Evolutionary conservation across 2,329 filamentous ascomycete genomes (phyloP).

Genomic region (Alternaria triticimaculans): DNA sequence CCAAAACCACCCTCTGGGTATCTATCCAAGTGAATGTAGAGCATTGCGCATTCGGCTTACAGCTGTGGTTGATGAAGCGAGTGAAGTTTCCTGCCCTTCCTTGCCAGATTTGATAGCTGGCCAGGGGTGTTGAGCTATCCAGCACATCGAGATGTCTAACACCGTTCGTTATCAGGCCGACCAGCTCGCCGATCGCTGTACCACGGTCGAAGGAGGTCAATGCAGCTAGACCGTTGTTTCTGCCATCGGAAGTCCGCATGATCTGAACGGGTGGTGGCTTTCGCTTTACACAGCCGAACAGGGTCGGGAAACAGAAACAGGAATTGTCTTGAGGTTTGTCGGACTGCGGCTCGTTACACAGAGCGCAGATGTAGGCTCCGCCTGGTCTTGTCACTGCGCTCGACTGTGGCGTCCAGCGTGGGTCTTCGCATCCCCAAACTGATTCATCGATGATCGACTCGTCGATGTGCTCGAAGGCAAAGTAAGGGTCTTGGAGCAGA

Average conservation of each 20-base stretch:
- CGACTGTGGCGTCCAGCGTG: slow-evolving; percentile 50
- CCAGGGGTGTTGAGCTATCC: slow-evolving; percentile 59
- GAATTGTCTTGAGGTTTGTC: slow-evolving; percentile 57
- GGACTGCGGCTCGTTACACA: slow-evolving; percentile 59
- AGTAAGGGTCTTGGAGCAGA: slow-evolving; percentile 55
- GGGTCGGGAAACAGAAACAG: slow-evolving; percentile 61
- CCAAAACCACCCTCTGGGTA: slow-evolving; percentile 61
- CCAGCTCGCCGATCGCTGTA: slow-evolving; percentile 62
- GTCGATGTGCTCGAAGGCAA: slow-evolving; percentile 58
- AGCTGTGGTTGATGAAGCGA: slow-evolving; percentile 66
- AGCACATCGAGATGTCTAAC: slow-evolving; percentile 63
- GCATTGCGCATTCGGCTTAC: slow-evolving; percentile 64
- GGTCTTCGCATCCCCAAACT: slow-evolving; percentile 59
- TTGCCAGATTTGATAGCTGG: slow-evolving; percentile 65
- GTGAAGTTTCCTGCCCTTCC: slow-evolving; percentile 64
- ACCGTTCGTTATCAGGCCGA: slow-evolving; percentile 62
- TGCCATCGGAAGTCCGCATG: slow-evolving; percentile 60
- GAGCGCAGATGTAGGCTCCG: slow-evolving; percentile 51
- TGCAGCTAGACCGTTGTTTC: slow-evolving; percentile 62
- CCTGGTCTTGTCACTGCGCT: slow-evolving; percentile 34
- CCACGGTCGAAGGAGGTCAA: slow-evolving; percentile 59
- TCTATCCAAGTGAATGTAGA: slow-evolving; percentile 65
- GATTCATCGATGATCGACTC: slow-evolving; percentile 58
- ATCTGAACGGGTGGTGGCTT: slow-evolving; percentile 58
- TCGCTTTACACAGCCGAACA: slow-evolving; percentile 57